Conservation (phyloP, 768 basidiomycete species). For the Tulasnella calospora region DNA sequence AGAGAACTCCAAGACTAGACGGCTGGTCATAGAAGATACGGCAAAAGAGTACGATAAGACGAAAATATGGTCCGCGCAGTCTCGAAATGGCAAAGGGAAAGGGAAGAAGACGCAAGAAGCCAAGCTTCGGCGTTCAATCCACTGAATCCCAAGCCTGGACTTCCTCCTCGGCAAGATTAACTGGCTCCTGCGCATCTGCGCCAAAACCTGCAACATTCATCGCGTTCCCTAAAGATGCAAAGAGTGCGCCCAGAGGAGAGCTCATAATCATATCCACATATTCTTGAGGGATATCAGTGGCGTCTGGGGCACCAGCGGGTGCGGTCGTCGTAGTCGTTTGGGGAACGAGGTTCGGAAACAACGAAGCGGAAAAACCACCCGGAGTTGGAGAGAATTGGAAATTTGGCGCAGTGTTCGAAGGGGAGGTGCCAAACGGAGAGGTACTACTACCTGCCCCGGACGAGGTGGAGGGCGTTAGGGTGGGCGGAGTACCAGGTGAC, state of each 20-base stretch:
- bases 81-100: not conserved
- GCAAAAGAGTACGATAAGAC: not conserved
- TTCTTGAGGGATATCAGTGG: not conserved
- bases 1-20: too few relatives aligned
- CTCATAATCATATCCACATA: not conserved
- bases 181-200: not conserved
- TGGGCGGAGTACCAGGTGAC: not conserved
- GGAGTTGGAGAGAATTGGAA: not conserved
- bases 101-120: not conserved
- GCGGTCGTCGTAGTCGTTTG: not conserved
- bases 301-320: not conserved
- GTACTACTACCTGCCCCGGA: not conserved
- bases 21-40: not conserved
- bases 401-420: not conserved
- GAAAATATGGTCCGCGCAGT: not conserved
- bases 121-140: not conserved
- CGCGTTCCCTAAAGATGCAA: not conserved
- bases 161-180: not conserved
- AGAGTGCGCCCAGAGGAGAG: not conserved
- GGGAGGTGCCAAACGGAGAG: not conserved
- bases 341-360: not conserved
- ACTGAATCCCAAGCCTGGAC: not conserved
- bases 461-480: not conserved
- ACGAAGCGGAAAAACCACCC: not conserved
- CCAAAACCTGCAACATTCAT: not conserved